These are phyloP conservation scores for Ascodesmis nigricans DNA, from an alignment of 495 filamentous ascomycete genomes.

Conservation along the genomic window DNA sequence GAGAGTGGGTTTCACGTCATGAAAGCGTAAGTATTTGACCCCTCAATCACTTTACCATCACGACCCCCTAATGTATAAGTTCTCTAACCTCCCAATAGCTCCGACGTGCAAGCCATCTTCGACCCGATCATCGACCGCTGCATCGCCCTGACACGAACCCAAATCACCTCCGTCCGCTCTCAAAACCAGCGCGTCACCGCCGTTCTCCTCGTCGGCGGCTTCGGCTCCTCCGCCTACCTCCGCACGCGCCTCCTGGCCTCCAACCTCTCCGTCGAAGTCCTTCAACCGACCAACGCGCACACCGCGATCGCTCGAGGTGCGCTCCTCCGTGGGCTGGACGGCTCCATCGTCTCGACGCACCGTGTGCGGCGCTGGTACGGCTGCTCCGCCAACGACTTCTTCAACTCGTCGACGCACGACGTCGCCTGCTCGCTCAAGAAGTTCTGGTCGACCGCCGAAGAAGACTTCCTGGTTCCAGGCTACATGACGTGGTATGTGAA, in stretches of 20 bases:
- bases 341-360: not conserved
- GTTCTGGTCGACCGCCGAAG: too few relatives aligned
- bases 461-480: too few relatives aligned
- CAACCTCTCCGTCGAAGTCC: not conserved
- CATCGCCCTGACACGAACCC: conserved; percentile 3
- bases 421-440: conserved; percentile 3
- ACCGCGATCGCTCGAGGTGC: not conserved
- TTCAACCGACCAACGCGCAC: conserved; percentile 4
- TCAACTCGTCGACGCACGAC: not conserved
- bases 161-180: conserved; percentile 1
- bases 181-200: conserved; percentile 1
- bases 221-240: conserved; percentile 14
- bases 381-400: not conserved
- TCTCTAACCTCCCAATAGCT: not conserved
- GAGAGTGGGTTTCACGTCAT: too few relatives aligned
- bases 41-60: too few relatives aligned
- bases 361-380: not conserved
- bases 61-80: too few relatives aligned
- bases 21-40: too few relatives aligned
- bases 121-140: conserved; percentile 6
- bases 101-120: conserved; percentile 9
- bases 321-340: not conserved
- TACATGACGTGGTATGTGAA: conserved; percentile 13
- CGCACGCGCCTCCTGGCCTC: conserved; percentile 1
- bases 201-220: conserved; percentile 15